Base-by-base conservation (phyloP, 306 rosid genomes). In the Vachellia collinsii region DNA sequence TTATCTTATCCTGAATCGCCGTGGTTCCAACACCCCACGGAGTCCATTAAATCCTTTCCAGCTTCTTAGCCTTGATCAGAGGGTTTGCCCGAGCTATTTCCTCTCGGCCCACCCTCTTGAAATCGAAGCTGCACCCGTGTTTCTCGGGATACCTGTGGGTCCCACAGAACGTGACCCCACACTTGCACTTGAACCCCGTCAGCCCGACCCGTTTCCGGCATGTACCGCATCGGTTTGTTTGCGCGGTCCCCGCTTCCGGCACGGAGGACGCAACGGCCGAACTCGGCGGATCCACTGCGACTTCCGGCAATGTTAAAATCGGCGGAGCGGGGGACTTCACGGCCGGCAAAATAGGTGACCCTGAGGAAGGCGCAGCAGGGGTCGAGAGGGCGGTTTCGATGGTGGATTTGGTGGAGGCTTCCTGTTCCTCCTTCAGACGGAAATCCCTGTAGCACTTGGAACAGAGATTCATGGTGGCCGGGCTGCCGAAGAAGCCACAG, bases 401-500 rank as follows among this genome's bases (percentile, higher is more conserved):
- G 25, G 97, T 88, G 70, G 98, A 86, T 90, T 91, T 88, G 85
- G 93, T 87, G 29, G 97, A 87, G 76, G 92, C 94, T 65, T 91
- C 82, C 46, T 89, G 94, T 79, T 90, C 89, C 29, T 92, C 97
- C 50, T 87, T 86, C 64, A 87, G 85, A 51, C 81, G 88, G 48
- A 88, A 44, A 51, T 91, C 95, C 54, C 88, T 42, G 95, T 84
- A 92, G 86, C 98, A 94, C 82, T 94, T 89, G 83, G 98, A 90
- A 76, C 98, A 94, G 87, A 94, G 92, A 72, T 92, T 75, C 98
- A 94, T 92, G 79, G 97, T 94, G 37, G 97, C 89, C 1, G 98
- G 74, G 69, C 94, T 92, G 4, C 97, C 98, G 59, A 92, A 94
- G 90, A 94, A 94, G 53, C 98, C 98, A 74, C 98, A 94, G 85